Percentiles rank a stretch among this genome's conserved stretches.
Conservation (phyloP, 805 yeast species). For the Metschnikowia drakensbergensis region DNA sequence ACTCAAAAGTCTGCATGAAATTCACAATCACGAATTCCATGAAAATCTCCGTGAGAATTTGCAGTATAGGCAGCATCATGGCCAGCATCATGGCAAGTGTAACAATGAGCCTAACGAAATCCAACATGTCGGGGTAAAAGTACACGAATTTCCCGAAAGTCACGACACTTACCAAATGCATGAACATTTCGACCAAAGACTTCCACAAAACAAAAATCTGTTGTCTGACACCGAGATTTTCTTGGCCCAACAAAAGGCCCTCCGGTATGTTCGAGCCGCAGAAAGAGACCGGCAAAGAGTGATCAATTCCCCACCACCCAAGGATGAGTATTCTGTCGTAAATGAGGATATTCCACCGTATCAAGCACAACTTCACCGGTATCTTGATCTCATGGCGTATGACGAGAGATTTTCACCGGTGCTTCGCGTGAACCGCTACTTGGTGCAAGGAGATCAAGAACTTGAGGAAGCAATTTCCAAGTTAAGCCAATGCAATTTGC, state of each 20-base stretch:
- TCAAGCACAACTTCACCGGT: constrained; percentile 19
- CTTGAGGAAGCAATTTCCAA: constrained; percentile 20
- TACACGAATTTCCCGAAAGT: too few relatives aligned
- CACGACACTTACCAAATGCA: too few relatives aligned
- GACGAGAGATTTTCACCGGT: constrained; percentile 25
- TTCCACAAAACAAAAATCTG: background rate
- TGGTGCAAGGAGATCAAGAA: constrained; percentile 18
- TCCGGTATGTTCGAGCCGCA: constrained; percentile 14
- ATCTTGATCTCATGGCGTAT: constrained; percentile 22
- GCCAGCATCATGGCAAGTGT: background rate
- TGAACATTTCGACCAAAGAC: too few relatives aligned
- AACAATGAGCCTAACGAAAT: background rate
- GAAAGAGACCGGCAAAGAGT: constrained; percentile 16
- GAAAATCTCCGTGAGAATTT: background rate
- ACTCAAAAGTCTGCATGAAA: background rate
- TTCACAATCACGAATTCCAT: background rate
- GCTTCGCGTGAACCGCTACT: constrained; percentile 21
- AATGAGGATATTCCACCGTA: constrained; percentile 22
- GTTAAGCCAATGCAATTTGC: constrained; percentile 19
- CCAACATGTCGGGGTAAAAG: background rate
- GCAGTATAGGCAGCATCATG: background rate
- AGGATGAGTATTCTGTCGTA: constrained; percentile 11
- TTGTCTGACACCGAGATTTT: background rate
- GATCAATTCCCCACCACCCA: constrained; percentile 9
- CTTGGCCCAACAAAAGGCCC: constrained; percentile 7